These are phyloP conservation scores for Zygnema circumcarinatum DNA, from an alignment of 139 green algal species.

Conservation along the genomic window DNA sequence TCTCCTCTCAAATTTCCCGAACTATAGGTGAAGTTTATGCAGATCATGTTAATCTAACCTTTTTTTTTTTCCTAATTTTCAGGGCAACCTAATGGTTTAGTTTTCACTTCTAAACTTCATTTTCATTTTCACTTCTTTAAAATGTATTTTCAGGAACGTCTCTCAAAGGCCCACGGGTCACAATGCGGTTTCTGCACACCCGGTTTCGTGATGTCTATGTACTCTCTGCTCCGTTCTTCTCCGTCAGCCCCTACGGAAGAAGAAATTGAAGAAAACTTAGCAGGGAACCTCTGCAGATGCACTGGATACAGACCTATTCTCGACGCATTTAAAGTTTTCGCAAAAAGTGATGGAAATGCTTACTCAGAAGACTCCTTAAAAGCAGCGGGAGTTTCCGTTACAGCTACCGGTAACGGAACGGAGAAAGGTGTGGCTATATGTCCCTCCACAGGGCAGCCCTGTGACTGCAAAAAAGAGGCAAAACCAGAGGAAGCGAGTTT, in stretches of 20 bases:
- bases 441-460: conserved; percentile 80
- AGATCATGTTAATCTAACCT: neutral
- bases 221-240: conserved; percentile 77
- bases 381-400: neutral
- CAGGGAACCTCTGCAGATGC: conserved; percentile 95
- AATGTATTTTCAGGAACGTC: conserved; percentile 18
- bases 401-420: neutral
- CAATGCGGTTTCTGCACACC: conserved; percentile 99
- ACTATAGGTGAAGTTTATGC: neutral
- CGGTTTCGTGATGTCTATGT: conserved; percentile 98
- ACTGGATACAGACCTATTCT: conserved; percentile 96
- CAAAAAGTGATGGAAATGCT: conserved; percentile 69
- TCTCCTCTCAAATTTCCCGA: neutral
- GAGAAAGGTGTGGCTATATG: conserved; percentile 67
- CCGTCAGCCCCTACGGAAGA: conserved; percentile 70
- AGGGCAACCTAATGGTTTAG: neutral
- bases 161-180: conserved; percentile 87
- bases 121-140: no score
- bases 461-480: conserved; percentile 70
- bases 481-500: neutral
- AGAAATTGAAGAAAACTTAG: conserved; percentile 92
- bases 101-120: no score
- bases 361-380: conserved; percentile 20
- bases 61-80: neutral
- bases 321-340: conserved; percentile 94